Percentiles rank a stretch among this genome's conserved stretches.
These are phyloP conservation scores for Pezicula neosporulosa DNA, from an alignment of 2,329 filamentous ascomycete species.

Conservation along the genomic window DNA sequence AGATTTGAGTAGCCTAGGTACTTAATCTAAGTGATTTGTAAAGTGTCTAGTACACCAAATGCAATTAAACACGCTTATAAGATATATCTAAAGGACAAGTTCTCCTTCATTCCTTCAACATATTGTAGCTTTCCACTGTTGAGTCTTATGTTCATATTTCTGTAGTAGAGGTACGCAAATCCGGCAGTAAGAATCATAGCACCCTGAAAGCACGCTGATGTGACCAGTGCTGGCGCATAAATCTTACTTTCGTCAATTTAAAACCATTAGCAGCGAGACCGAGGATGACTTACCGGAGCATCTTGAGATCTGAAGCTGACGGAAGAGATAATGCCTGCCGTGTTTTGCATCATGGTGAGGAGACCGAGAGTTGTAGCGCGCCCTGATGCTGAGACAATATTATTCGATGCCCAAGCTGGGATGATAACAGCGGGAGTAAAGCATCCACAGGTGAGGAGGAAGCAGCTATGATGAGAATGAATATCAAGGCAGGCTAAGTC, in stretches of 20 bases:
- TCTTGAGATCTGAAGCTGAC: conserved; percentile 3
- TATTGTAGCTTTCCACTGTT: background rate
- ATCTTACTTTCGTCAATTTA: background rate
- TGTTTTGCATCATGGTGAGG: conserved; percentile 1
- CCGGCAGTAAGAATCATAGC: background rate
- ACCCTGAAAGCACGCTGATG: conserved; percentile 2
- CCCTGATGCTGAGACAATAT: background rate
- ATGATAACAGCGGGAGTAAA: conserved; percentile 4
- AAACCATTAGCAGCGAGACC: too few species aligned
- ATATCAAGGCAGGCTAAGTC: background rate
- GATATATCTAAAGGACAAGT: background rate
- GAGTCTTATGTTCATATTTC: background rate
- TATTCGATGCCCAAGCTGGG: conserved; percentile 3
- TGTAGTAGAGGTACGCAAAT: conserved; percentile 1
- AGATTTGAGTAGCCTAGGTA: too few species aligned
- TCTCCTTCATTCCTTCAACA: background rate
- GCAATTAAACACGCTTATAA: too few species aligned
- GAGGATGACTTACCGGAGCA: background rate
- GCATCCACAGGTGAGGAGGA: conserved; percentile 1
- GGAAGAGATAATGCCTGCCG: conserved; percentile 1
- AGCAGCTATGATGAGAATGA: background rate
- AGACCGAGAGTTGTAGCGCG: conserved; percentile 2
- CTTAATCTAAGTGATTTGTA: too few species aligned
- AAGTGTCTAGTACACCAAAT: too few species aligned
- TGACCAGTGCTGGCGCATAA: conserved; percentile 3